Evolutionary conservation across 306 rosid genomes (phyloP).

Genomic region (Cucurbita pepo): DNA sequence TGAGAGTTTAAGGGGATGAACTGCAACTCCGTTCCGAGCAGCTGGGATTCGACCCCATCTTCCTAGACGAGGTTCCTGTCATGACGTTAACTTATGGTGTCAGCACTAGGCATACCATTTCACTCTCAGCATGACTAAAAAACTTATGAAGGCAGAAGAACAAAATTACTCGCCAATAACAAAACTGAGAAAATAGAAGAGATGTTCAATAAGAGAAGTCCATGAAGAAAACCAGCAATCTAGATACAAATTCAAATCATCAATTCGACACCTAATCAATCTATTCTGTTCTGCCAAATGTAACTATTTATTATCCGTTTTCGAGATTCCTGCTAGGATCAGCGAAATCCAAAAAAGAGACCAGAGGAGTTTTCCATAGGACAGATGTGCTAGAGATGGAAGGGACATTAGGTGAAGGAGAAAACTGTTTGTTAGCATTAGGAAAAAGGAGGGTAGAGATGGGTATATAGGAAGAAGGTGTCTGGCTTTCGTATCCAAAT

Average conservation of each 20-base stretch:
- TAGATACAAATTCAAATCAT: background rate
- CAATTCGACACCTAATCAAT: background rate
- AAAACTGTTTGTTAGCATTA: background rate
- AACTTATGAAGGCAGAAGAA: background rate
- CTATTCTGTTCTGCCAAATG: background rate
- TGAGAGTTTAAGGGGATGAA: slow-evolving; percentile 49
- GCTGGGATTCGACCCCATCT: slow-evolving; percentile 52
- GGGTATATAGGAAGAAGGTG: background rate
- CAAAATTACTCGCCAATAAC: background rate
- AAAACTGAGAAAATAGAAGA: background rate
- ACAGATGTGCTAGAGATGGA: background rate
- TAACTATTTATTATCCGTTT: background rate
- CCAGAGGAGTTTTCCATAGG: background rate
- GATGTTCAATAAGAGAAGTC: background rate
- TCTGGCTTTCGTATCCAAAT: background rate
- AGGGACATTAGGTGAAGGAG: background rate
- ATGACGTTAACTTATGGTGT: background rate
- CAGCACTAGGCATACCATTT: background rate
- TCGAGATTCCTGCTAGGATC: background rate
- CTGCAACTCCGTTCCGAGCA: slow-evolving; percentile 61
- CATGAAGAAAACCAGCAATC: background rate
- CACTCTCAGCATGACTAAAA: background rate
- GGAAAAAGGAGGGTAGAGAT: background rate
- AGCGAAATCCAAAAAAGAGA: background rate
- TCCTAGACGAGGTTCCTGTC: slow-evolving; percentile 91